phyloP scores from a whole-genome alignment of 257 asterid genomes.

The Plantago ovata region DNA sequence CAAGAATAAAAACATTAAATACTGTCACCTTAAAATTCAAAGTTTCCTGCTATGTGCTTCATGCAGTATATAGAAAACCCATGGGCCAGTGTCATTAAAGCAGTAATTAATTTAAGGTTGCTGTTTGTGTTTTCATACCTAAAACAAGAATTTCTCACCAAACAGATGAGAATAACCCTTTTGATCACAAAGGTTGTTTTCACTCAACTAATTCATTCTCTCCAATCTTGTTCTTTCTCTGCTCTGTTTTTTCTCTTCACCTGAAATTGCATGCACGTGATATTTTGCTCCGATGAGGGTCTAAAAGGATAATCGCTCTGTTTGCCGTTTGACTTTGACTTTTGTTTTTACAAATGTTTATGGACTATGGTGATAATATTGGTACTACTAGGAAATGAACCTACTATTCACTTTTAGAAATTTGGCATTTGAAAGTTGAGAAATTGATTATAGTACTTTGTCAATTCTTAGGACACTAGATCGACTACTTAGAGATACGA shows the following conservation, averaged over 20 bases:
- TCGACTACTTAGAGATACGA: too few species aligned
- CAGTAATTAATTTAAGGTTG: conserved; percentile 37
- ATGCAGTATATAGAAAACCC: conserved; percentile 37
- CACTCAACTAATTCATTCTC: conserved; percentile 36
- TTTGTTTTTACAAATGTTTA: too few species aligned
- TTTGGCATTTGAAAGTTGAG: too few species aligned
- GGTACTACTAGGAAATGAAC: too few species aligned
- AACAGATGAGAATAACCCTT: conserved; percentile 32
- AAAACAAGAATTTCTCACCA: conserved; percentile 26
- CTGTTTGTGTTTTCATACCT: conserved; percentile 33
- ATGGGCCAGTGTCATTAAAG: conserved; percentile 47
- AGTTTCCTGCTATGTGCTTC: conserved; percentile 28
- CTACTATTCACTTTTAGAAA: too few species aligned
- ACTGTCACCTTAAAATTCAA: conserved; percentile 22
- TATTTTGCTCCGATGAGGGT: neutral
- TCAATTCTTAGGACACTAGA: too few species aligned
- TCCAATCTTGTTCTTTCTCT: conserved; percentile 11
- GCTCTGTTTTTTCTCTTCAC: conserved; percentile 13
- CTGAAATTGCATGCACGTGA: conserved; percentile 18
- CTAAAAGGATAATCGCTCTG: neutral
- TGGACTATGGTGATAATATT: too few species aligned
- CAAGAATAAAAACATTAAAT: conserved; percentile 5
- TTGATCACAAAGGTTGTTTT: conserved; percentile 34
- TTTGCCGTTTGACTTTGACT: too few species aligned
- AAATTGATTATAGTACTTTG: too few species aligned